Conservation (phyloP, 1,284 basidiomycete species). For the Heterobasidion occidentale region DNA sequence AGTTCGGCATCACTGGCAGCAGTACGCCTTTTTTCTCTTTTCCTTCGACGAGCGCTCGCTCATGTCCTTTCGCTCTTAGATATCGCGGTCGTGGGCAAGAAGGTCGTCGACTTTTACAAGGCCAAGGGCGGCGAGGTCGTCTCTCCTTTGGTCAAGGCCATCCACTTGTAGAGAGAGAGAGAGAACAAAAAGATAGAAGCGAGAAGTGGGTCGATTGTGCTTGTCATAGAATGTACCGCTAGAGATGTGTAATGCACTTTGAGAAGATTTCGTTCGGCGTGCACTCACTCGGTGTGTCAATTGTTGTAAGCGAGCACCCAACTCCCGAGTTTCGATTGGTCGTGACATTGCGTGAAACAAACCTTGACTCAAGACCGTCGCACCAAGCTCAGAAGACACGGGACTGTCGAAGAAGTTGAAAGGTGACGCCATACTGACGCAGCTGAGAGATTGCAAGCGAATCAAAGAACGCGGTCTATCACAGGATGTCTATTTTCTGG, state of each 20-base stretch:
- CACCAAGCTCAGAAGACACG: too few relatives aligned
- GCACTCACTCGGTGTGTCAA: too few relatives aligned
- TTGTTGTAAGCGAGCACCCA: too few relatives aligned
- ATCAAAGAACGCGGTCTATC: not conserved
- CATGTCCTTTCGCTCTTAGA: conserved; percentile 30
- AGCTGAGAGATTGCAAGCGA: not conserved
- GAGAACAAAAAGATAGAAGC: not conserved
- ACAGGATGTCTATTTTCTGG: conserved; percentile 37
- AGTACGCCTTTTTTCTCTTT: conserved; percentile 36
- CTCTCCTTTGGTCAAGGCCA: conserved; percentile 76
- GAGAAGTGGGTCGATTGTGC: not conserved
- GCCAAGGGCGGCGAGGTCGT: conserved; percentile 65
- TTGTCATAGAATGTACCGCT: not conserved
- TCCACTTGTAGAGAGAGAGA: conserved; percentile 22
- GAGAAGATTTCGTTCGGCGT: not conserved
- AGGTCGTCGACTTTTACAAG: conserved; percentile 86
- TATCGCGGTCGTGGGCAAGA: conserved; percentile 76
- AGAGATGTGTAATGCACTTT: not conserved
- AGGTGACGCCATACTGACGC: too few relatives aligned
- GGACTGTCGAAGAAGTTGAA: too few relatives aligned
- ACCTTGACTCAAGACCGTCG: too few relatives aligned
- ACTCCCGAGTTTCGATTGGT: too few relatives aligned
- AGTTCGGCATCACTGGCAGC: conserved; percentile 79
- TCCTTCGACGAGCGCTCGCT: conserved; percentile 3
- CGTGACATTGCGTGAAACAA: too few relatives aligned